Evolutionary conservation across 345 rosid genomes (phyloP), one percentile per base, ranked within the genome.

Genomic region (Aquilaria yunnanensis): DNA sequence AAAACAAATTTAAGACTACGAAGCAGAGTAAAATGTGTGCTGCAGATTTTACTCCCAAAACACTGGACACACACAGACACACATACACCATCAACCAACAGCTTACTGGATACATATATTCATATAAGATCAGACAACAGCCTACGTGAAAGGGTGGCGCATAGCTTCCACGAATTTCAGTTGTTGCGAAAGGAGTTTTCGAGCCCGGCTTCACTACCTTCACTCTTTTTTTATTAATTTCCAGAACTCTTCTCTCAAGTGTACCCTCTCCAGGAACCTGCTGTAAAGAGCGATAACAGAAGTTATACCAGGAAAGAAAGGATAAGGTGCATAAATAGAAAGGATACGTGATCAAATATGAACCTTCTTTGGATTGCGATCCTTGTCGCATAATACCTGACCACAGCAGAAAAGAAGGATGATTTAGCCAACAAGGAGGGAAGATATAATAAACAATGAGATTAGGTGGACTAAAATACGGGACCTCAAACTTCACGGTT

Each of bases 141-240:
- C 90, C 77, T 82, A 93, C 98, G 68, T 90, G 97, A 67, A 93
- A 93, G 6, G 98, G 98, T 72, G 96, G 97, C 74, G 81, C 85
- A 63, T 81, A 93, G 77, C 74, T 90, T 78, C 98, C 98, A 41
- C 98, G 94, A 75, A 88, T 84, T 79, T 93, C 98, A 30, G 96
- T 88, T 31, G 82, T 73, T 32, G 98, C 81, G 61, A 93, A 93
- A 41, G 86, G 81, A 51, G 98, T 88, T 78, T 93, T 93, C 2
- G 98, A 77, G 48, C 97, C 96, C n/a, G 92, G 97, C 77, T 90
- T 93, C 56, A 93, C 87, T 71, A 93, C 98, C 80, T 93, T 90
- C 54, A 90, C 51, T 77, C 97, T 75, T 83, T 90, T 93, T 67
- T 80, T 78, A 74, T 93, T 93, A 70, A 88, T 76, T 78, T 93